Percentiles rank a stretch among this genome's conserved stretches.
Conservation (phyloP, 139 green algal species). For the Volvox africanus region DNA sequence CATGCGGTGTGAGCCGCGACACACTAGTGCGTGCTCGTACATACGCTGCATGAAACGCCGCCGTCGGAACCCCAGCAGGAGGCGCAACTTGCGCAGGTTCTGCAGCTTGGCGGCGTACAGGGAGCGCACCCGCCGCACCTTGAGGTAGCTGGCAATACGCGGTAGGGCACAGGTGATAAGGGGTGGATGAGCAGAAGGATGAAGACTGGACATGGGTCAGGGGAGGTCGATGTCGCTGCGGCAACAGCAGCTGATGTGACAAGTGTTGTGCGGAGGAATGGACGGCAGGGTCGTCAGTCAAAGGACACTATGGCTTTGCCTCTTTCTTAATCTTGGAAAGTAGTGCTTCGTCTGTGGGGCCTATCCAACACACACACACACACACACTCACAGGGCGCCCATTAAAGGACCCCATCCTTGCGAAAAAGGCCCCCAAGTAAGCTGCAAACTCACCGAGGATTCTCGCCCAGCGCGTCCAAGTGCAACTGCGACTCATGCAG, state of each 20-base stretch:
- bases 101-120: slow-evolving; percentile 54
- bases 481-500: slow-evolving; percentile 61
- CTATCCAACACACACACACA: no score
- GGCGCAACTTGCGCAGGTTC: slow-evolving; percentile 59
- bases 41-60: slow-evolving; percentile 48
- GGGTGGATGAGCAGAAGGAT: background rate
- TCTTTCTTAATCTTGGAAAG: no score
- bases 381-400: background rate
- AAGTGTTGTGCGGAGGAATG: no score
- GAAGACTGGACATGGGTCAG: background rate
- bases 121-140: slow-evolving; percentile 45
- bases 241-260: no score
- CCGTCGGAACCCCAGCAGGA: slow-evolving; percentile 58
- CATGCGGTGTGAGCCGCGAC: slow-evolving; percentile 46
- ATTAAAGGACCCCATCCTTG: background rate
- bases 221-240: no score
- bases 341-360: no score
- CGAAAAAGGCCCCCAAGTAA: background rate
- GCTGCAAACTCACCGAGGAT: slow-evolving; percentile 43
- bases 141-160: slow-evolving; percentile 52
- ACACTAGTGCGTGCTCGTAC: slow-evolving; percentile 46
- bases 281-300: no score
- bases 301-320: no score
- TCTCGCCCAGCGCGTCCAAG: slow-evolving; percentile 60
- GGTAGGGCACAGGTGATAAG: background rate